A percentile compares a stretch with the other conserved stretches of the same genome.
Conservation (phyloP, 2,329 filamentous ascomycete species). For the Paecilomyces niveus region DNA sequence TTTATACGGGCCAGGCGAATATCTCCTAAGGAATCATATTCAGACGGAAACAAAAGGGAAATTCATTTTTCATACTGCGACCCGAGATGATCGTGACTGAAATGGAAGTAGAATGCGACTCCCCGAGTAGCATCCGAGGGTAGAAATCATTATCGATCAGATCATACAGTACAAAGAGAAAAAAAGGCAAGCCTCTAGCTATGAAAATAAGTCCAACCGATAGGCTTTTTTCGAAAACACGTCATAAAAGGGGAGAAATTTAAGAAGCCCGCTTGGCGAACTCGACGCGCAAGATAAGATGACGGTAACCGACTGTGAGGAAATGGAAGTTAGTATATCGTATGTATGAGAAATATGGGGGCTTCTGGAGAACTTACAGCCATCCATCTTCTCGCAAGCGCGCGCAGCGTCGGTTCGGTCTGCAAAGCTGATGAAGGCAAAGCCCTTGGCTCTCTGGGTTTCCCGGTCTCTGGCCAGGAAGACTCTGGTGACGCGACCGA, state of each 20-base stretch:
- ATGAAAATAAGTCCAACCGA: slow-evolving; percentile 23
- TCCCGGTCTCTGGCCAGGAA: slow-evolving; percentile 98
- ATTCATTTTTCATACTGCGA: slow-evolving; percentile 1
- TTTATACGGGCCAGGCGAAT: not conserved
- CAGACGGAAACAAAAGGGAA: not conserved
- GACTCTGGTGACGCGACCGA: slow-evolving; percentile 91
- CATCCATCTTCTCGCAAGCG: slow-evolving; percentile 97
- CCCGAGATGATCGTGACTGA: slow-evolving; percentile 12
- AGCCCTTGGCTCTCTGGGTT: slow-evolving; percentile 92
- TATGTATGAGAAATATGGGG: not conserved
- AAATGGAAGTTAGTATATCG: slow-evolving; percentile 16
- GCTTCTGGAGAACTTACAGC: slow-evolving; percentile 50
- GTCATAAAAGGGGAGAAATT: slow-evolving; percentile 20
- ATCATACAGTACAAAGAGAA: slow-evolving; percentile 30
- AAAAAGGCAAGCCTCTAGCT: slow-evolving; percentile 20
- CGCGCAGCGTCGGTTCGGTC: slow-evolving; percentile 83
- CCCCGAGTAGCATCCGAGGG: slow-evolving; percentile 16
- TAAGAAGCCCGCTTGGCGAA: slow-evolving; percentile 44
- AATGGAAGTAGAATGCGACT: slow-evolving; percentile 23
- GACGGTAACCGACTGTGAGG: slow-evolving; percentile 42
- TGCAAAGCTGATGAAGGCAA: slow-evolving; percentile 96
- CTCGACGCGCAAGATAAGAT: slow-evolving; percentile 47
- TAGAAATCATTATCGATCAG: slow-evolving; percentile 31
- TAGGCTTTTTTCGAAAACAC: slow-evolving; percentile 19
- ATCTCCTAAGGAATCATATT: not conserved